Evolutionary conservation across 1,139 yeast species (phyloP), one percentile per base, ranked within the genome.

Genomic region (Lodderomyces margitis): DNA sequence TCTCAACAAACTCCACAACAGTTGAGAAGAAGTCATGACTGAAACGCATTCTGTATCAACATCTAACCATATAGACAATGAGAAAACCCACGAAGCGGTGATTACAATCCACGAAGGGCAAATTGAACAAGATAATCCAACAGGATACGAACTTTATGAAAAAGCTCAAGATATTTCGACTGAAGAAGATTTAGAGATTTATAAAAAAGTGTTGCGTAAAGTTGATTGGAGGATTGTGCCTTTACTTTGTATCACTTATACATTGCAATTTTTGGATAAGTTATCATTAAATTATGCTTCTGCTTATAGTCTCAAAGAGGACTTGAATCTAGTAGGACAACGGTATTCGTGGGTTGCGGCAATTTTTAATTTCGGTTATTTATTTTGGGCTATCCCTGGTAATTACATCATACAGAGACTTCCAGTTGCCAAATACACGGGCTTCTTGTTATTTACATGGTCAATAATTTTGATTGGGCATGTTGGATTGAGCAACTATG

Each of bases 281-380:
- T 64, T 75, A 33, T 56, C 76, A 34, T 56, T 75, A 41, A 74
- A 74, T 49, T 72, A 60, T 46, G 63, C 64, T 9, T 40, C 57
- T 14, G 58, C 61, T 3, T 59, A 56, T 35, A 44, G 55, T 2
- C 49, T 61, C 33, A 51, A 38, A 36, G 59, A 56, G 21, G 66
- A 61, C 42, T 49, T 61, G 37, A 53, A 50, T 4, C 43, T 61
- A 14, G 42, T 27, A 2, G 61, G 62, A 11, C 53, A 59, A 38
- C 48, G 54, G 35, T 61, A 59, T 44, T 53, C 64, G 20, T 79
- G 85, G 76, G 62, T 78, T 40, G 78, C 81, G n/a, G 80, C 87
- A 1, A 71, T 80, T 24, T 81, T 82, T 56, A 74, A 75, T 49
- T 66, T 75, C 46, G 81, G 80, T 5, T 75, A 74, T 49, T 51